phyloP scores from a whole-genome alignment of 2,329 filamentous ascomycete species.

The Fusarium denticulatum region DNA sequence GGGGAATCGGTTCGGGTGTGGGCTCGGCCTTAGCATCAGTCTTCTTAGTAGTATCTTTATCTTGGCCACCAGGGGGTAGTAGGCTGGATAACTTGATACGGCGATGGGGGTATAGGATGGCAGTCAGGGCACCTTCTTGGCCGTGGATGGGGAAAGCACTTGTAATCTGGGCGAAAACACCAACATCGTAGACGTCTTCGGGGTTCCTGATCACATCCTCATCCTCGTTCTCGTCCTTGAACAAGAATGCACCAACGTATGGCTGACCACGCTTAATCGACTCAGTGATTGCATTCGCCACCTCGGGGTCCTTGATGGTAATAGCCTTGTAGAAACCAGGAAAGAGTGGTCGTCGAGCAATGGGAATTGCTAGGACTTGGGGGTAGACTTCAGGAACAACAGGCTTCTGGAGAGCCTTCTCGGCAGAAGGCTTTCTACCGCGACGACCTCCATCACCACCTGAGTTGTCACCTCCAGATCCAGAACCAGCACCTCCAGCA shows the following conservation, averaged over 20 bases:
- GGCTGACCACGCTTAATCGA: conserved; percentile 97
- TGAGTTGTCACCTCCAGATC: conserved; percentile 65
- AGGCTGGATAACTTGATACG: conserved; percentile 90
- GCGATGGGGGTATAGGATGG: conserved; percentile 94
- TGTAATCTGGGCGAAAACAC: conserved; percentile 97
- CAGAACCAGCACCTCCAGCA: conserved; percentile 62
- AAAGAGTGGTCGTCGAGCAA: conserved; percentile 91
- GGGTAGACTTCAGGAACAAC: conserved; percentile 95
- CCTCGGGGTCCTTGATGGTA: conserved; percentile 92
- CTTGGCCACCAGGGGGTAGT: conserved; percentile 71
- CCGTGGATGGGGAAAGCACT: conserved; percentile 92
- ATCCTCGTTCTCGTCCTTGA: conserved; percentile 95
- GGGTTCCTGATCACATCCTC: conserved; percentile 91
- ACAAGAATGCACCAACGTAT: conserved; percentile 95
- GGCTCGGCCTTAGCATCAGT: conserved; percentile 60
- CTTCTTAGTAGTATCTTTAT: conserved; percentile 62
- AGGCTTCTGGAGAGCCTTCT: conserved; percentile 85
- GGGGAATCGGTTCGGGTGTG: conserved; percentile 68
- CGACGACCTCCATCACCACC: conserved; percentile 73
- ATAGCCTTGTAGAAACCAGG: conserved; percentile 99
- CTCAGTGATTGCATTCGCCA: conserved; percentile 91
- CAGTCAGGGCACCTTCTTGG: conserved; percentile 85
- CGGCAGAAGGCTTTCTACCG: conserved; percentile 74
- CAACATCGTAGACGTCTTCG: conserved; percentile 93
- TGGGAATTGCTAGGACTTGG: conserved; percentile 96